phyloP scores from a whole-genome alignment of 257 asterid species.

The Paraleonurus japonicus region DNA sequence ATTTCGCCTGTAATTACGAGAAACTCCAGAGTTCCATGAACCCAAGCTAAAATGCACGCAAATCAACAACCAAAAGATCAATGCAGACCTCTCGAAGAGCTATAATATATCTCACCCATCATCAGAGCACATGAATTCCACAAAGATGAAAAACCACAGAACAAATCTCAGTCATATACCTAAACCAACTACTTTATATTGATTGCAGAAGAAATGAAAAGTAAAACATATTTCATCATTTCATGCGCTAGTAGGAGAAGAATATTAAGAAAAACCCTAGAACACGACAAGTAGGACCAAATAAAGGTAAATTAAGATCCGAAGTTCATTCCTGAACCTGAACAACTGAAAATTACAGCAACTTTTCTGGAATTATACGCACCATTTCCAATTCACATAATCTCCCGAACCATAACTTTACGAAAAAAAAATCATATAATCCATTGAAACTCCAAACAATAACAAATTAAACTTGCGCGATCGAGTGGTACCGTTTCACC shows the following conservation, averaged over 20 bases:
- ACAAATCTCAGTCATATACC: conserved; percentile 1
- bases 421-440: conserved; percentile 10
- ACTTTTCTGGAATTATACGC: background rate
- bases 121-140: background rate
- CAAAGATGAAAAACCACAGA: conserved; percentile 7
- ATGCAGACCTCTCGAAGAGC: conserved; percentile 7
- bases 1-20: background rate
- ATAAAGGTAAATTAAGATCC: conserved; percentile 41
- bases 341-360: conserved; percentile 24
- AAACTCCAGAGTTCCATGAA: conserved; percentile 11
- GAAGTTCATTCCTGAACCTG: conserved; percentile 36
- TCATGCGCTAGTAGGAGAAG: background rate
- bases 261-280: conserved; percentile 27
- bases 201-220: background rate
- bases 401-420: conserved; percentile 15
- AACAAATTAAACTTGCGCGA: conserved; percentile 22
- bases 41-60: background rate
- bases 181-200: conserved; percentile 7
- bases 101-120: background rate
- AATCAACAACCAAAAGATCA: background rate
- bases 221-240: background rate
- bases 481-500: conserved; percentile 23
- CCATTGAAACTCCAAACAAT: background rate
- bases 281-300: conserved; percentile 25
- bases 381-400: conserved; percentile 24